phyloP scores from a whole-genome alignment of 495 filamentous ascomycete genomes.

The Trichoderma parareesei region DNA sequence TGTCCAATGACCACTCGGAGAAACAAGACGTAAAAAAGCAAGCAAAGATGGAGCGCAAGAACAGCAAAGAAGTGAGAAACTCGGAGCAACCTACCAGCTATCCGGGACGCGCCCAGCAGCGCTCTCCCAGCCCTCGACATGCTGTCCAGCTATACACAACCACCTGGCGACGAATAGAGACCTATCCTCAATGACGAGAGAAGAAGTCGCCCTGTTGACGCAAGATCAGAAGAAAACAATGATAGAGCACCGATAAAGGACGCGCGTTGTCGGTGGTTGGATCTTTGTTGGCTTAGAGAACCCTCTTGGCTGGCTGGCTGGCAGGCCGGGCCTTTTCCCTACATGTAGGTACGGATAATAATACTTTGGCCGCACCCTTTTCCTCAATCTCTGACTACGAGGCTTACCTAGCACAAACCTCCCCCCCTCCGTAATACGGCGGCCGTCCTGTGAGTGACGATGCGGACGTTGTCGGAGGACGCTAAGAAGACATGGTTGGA shows the following conservation, averaged over 20 bases:
- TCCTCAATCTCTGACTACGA: background rate
- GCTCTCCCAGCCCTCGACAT: background rate
- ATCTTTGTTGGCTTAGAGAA: too few relatives aligned
- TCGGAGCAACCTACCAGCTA: background rate
- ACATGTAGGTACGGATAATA: background rate
- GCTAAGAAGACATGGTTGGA: background rate
- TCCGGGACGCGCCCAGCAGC: background rate
- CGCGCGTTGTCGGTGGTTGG: background rate
- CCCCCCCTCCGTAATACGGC: background rate
- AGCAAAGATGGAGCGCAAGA: background rate
- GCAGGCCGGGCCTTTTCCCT: background rate
- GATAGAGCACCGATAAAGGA: background rate
- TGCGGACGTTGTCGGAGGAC: background rate
- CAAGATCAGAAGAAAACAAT: too few relatives aligned
- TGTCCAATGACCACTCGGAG: background rate
- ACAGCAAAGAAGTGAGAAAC: background rate
- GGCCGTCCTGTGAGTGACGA: background rate
- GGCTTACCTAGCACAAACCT: background rate
- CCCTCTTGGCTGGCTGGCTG: background rate
- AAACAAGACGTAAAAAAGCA: background rate
- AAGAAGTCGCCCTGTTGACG: background rate
- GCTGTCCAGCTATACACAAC: background rate
- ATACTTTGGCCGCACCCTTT: background rate
- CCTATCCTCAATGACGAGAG: background rate
- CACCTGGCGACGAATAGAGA: background rate